Base-by-base conservation (phyloP, 768 basidiomycete species). In the Lentinula detonsa region DNA sequence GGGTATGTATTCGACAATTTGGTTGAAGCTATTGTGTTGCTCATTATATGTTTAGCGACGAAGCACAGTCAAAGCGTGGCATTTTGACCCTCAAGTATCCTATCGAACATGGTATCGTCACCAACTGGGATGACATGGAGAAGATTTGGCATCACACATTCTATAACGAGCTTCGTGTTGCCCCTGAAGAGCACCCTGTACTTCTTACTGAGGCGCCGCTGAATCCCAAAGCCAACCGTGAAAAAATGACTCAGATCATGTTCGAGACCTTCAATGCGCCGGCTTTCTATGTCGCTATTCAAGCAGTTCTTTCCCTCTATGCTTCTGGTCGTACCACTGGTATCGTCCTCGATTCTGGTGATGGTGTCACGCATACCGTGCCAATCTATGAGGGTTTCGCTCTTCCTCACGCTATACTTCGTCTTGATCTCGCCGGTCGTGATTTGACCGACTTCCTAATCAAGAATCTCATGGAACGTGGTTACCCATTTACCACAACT, bases 231-330 rank as follows among this genome's bases (percentile, higher is more conserved):
- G 88, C 88, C 60, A 94, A 94, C 79, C 79, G 92, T 69, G 92
- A 93, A 80, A 92, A 93, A 83, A 93, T 90, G 88, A 93, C 91
- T 65, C 91, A 95, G 75, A 93, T 93, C 85, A 93, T 94, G 91
- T 95, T 95, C 75, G 92, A 95, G 79, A 95, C 92, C 11, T 94
- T 94, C 84, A 94, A 93, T 74, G 88, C 86, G 13, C 93, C 92
- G 61, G 92, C 93, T 10, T 92, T 94, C 83, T 93, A 93, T 81
- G 91, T 93, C 66, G 82, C 88, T 58, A 93, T 94, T 75, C 93
- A 95, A 78, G 92, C 91, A 72, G 91, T 94, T 59, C 82, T 95
- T 42, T 93, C 91, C 51, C 80, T 86, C 40, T 87, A 87, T 74
- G 85, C 85, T 37, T 86, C 84, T 52, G 85, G 85, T 70, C 81